Evolutionary conservation across 805 yeast genomes (phyloP).

Genomic region (Wickerhamiella australiensis): DNA sequence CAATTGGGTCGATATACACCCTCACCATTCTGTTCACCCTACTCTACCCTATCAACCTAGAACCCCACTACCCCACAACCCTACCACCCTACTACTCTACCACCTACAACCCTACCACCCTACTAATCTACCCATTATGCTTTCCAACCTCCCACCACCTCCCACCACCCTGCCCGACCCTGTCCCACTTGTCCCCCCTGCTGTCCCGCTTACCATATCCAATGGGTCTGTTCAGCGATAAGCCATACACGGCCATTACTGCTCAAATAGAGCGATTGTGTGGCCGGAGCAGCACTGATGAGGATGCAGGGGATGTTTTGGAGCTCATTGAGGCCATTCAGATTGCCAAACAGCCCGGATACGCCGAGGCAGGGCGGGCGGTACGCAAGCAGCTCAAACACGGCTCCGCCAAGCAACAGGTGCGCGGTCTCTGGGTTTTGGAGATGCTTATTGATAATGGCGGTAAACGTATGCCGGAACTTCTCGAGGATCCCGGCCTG

Average conservation of each 20-base stretch:
- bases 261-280: slow-evolving; percentile 31
- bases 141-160: too few relatives aligned
- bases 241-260: slow-evolving; percentile 36
- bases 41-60: too few relatives aligned
- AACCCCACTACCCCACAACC: too few relatives aligned
- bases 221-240: slow-evolving; percentile 25
- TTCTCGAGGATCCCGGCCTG: slow-evolving; percentile 20
- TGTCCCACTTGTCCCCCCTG: too few relatives aligned
- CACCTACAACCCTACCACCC: too few relatives aligned
- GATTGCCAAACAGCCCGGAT: slow-evolving; percentile 31
- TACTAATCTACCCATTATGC: too few relatives aligned
- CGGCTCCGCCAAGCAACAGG: slow-evolving; percentile 55
- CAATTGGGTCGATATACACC: too few relatives aligned
- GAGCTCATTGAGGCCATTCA: slow-evolving; percentile 46
- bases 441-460: slow-evolving; percentile 52
- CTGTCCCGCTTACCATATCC: not conserved
- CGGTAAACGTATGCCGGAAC: slow-evolving; percentile 18
- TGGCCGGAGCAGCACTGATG: slow-evolving; percentile 24
- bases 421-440: slow-evolving; percentile 52
- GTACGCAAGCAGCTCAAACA: slow-evolving; percentile 79
- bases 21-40: too few relatives aligned
- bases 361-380: slow-evolving; percentile 81
- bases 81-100: too few relatives aligned
- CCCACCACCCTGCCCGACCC: too few relatives aligned
- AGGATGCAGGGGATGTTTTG: slow-evolving; percentile 38